Percentiles rank a stretch among this genome's conserved stretches.
Conservation (phyloP, 352 stramenopile species). For the Pythium plurisporium region DNA sequence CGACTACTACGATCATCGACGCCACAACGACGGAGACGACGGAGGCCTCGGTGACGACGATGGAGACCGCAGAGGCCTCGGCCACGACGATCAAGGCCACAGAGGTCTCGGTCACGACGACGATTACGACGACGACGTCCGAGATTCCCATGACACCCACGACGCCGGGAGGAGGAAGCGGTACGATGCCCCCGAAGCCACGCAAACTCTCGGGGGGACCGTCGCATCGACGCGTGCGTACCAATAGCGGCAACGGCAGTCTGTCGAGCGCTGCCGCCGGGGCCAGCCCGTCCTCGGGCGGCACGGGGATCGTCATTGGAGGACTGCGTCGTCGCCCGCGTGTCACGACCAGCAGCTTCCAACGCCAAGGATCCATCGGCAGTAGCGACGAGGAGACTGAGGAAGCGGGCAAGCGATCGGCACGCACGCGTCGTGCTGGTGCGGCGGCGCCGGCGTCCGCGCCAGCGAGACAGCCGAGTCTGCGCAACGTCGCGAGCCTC, state of each 20-base stretch:
- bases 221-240: constrained; percentile 43
- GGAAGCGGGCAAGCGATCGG: neutral
- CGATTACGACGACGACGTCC: neutral
- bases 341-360: constrained; percentile 7
- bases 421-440: neutral
- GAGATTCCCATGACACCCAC: neutral
- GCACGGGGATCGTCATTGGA: constrained; percentile 30
- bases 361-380: constrained; percentile 21
- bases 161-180: too few relatives aligned
- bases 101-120: neutral
- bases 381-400: constrained; percentile 30
- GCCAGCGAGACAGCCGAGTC: constrained; percentile 32
- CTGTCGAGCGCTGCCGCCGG: neutral
- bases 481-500: constrained; percentile 59
- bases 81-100: too few relatives aligned
- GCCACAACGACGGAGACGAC: too few relatives aligned
- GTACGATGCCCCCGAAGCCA: constrained; percentile 33
- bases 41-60: too few relatives aligned
- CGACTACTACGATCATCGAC: too few relatives aligned
- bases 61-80: too few relatives aligned
- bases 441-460: neutral
- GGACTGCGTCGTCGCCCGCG: constrained; percentile 36
- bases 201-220: constrained; percentile 18
- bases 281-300: too few relatives aligned
- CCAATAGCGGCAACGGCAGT: constrained; percentile 48